Evolutionary conservation across 352 stramenopile genomes (phyloP), one percentile per base, ranked within the genome.

Genomic region (Peronosclerospora sorghi): DNA sequence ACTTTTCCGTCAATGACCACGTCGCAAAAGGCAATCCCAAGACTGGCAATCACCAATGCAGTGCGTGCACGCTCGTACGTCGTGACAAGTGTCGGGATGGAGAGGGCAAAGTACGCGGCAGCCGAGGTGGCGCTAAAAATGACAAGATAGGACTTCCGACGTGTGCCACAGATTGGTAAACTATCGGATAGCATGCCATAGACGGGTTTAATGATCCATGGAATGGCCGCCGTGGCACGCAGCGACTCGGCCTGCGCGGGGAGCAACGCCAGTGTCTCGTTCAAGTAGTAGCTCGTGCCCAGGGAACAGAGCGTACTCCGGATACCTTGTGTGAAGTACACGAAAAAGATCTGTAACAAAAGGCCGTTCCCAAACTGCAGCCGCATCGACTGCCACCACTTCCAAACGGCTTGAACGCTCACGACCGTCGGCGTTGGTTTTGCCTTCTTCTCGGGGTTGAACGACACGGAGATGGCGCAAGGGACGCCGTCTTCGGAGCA

Each of bases 1-100:
- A 88, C 72, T 42, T 83, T 81, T 23, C 71, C 76, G 44, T 88
- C 73, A 44, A 88, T 86, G 13, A 88, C 74, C 28, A 88, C 76
- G 47, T 88, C 76, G 24, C 72, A 85, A 54, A 88, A 86, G 14
- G 76, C 76, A 39, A 85, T 85, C 8, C 73, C 73, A 15, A 88
- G 57, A 60, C 73, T 86, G n/a, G 71, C 68, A n/a, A 86, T 46
- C 27, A 88, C 71, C 13, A 88, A 69, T 15, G 68, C 53, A 36
- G 74, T 54, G 1, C 83, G 47, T 5, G 73, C 76, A 13, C 59
- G 45, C 32, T 83, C 58, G 36, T 63, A 83, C 35, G 48, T 75
- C 0, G 54, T 73, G 41, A 87, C 60, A 41, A 85, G 41, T 0
- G 62, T 65, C 7, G 74, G 74, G 2, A 83, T 41, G 0, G 74